Base-by-base conservation (phyloP, 345 rosid species). In the Cardiospermum halicacabum region DNA sequence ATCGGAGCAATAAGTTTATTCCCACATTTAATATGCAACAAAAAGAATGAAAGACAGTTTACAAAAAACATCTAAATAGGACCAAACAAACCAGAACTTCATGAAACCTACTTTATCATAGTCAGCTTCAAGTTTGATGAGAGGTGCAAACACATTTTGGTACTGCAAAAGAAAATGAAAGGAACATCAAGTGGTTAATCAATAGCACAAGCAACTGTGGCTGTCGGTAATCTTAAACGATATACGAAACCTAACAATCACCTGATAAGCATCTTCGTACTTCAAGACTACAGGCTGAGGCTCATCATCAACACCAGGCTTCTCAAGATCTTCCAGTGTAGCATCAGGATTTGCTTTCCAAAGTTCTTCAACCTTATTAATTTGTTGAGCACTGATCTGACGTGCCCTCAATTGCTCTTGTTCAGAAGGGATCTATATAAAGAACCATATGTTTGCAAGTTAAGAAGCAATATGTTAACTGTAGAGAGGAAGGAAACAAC, bases 211-310 rank as follows among this genome's bases (percentile, higher is more conserved):
- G 26, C 53, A 26, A 11, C 53, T 54, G 40, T 43, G 67, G 25
- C 24, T 10, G 8, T 36, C 37, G 11, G 7, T 30, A 16, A 26
- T 56, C n/a, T 12, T n/a, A 65, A 8, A 18, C 16, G 18, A 59
- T 16, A 28, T 16, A 27, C 57, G 16, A 30, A 70, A 47, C 32
- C 12, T 36, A 72, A 68, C 27, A 58, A 3, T 24, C 57, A 91
- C 99, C 97, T 91, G 99, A 74, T 95, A 95, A 51, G 99, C 99
- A 84, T 95, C 99, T 81, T 95, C 99, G 73, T 95, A 89, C 79
- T 95, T 95, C 67, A 85, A 69, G 61, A 77, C 98, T 60, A 95
- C 99, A 55, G 96, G 78, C 77, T 91, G 99, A 65, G 99, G 99
- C 75, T 95, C 99, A 75, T 95, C 99, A 60, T 95, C 99, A 48